A percentile compares a stretch with the other conserved stretches of the same genome.
Evolutionary conservation across 177 flowering plant species (phyloP).

Genomic region (Vitis hybrid): DNA sequence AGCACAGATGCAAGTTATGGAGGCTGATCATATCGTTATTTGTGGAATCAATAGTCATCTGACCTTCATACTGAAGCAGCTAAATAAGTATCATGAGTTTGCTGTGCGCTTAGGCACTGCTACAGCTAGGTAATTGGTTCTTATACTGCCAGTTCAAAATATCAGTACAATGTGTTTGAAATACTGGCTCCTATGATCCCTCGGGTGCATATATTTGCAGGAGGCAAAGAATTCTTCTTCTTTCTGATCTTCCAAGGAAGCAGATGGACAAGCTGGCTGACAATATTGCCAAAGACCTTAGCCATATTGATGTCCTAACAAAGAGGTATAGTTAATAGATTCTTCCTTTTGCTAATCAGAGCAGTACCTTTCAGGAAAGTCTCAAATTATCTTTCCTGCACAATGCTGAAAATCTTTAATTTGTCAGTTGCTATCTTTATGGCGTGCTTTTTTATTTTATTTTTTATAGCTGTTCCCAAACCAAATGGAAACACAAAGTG

Average conservation of each 20-base stretch:
- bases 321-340: constrained; percentile 55
- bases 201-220: constrained; percentile 32
- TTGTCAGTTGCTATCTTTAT: no score
- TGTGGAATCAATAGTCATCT: constrained; percentile 94
- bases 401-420: no score
- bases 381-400: neutral
- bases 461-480: no score
- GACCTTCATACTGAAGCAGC: constrained; percentile 80
- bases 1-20: constrained; percentile 89
- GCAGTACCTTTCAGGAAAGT: neutral
- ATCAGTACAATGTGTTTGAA: neutral
- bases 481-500: no score
- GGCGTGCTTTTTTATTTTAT: no score
- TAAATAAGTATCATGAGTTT: constrained; percentile 87
- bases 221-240: constrained; percentile 91
- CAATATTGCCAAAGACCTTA: constrained; percentile 72
- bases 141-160: neutral
- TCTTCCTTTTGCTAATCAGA: neutral
- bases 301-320: constrained; percentile 83
- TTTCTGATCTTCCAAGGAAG: constrained; percentile 95
- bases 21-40: constrained; percentile 85
- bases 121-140: constrained; percentile 69
- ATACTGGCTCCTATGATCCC: constrained; percentile 11
- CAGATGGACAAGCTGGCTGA: constrained; percentile 90
- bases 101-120: constrained; percentile 96